phyloP scores from a whole-genome alignment of 2,329 filamentous ascomycete species.

The Pestalotiopsis sp. region DNA sequence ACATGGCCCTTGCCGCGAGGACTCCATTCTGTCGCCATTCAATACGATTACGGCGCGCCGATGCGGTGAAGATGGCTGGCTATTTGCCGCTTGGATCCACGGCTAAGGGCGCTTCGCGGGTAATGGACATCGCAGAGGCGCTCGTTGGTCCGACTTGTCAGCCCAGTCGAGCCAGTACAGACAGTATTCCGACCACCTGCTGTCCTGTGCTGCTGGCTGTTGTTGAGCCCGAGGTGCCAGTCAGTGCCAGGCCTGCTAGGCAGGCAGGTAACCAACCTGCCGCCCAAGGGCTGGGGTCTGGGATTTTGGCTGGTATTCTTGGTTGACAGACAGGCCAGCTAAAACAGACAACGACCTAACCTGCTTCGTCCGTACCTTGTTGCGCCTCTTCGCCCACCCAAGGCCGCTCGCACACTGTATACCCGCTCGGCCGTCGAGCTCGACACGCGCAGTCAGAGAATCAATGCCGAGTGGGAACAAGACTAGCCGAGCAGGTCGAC shows the following conservation, averaged over 20 bases:
- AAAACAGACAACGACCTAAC: no score
- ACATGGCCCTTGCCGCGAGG: neutral
- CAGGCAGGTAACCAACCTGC: no score
- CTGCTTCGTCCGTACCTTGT: no score
- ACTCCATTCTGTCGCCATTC: neutral
- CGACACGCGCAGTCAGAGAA: neutral
- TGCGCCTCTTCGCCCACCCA: no score
- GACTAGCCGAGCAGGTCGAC: neutral
- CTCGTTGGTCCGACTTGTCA: neutral
- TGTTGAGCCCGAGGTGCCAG: neutral
- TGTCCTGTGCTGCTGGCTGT: neutral
- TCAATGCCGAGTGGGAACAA: neutral
- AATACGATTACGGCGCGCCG: slow-evolving; percentile 1
- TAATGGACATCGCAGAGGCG: neutral
- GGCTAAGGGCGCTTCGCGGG: slow-evolving; percentile 2
- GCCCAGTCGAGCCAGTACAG: neutral
- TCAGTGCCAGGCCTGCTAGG: no score
- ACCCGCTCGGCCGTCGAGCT: slow-evolving; percentile 1
- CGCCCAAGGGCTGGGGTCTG: no score
- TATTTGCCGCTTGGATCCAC: slow-evolving; percentile 5
- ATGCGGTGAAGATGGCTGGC: slow-evolving; percentile 6
- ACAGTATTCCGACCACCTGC: neutral
- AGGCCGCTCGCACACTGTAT: no score
- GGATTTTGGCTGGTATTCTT: no score
- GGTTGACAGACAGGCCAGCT: no score